These are phyloP conservation scores for Schoenoplectus triqueter DNA, from an alignment of 202 grass and related monocot genomes.

Conservation along the genomic window DNA sequence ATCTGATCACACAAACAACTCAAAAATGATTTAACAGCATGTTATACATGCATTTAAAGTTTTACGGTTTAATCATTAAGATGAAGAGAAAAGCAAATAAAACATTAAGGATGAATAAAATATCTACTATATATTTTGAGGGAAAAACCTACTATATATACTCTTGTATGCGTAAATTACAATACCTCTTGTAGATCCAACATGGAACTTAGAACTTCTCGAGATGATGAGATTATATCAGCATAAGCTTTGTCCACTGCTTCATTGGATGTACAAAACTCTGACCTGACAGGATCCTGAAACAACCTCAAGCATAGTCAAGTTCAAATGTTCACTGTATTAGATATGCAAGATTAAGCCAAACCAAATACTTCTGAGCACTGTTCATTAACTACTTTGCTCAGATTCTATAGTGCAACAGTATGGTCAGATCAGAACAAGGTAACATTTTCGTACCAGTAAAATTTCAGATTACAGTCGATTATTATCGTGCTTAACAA, in stretches of 20 bases:
- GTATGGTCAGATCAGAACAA: neutral
- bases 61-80: neutral
- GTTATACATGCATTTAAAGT: constrained; percentile 13
- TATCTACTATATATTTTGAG: neutral
- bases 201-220: constrained; percentile 64
- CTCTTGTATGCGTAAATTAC: neutral
- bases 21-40: neutral
- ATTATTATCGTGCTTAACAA: neutral
- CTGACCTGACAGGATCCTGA: constrained; percentile 74
- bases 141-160: neutral
- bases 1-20: neutral
- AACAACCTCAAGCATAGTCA: constrained; percentile 35
- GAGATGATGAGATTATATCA: constrained; percentile 63
- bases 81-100: constrained; percentile 9
- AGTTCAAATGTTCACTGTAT: constrained; percentile 26
- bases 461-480: constrained; percentile 1
- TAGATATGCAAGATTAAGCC: neutral
- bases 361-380: neutral
- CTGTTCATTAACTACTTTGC: constrained; percentile 1
- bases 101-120: constrained; percentile 1
- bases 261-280: constrained; percentile 57
- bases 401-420: neutral
- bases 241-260: constrained; percentile 67
- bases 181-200: constrained; percentile 83
- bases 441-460: neutral